These are phyloP conservation scores for Aureobasidium sp. DNA, from an alignment of 2,329 filamentous ascomycete genomes.

Conservation along the genomic window DNA sequence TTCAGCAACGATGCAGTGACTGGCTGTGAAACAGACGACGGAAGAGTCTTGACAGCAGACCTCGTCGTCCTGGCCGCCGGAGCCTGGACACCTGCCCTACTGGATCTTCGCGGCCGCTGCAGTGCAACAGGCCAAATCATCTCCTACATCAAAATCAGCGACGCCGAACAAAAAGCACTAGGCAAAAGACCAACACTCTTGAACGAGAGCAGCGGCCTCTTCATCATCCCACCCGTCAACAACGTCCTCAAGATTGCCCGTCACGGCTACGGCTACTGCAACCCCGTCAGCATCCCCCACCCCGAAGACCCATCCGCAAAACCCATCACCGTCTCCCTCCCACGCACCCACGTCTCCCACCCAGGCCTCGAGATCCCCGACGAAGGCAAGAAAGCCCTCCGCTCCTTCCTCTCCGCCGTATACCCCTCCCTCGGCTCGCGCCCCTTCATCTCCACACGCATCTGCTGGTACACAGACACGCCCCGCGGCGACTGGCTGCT, in stretches of 20 bases:
- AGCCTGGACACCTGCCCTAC: conserved; percentile 73
- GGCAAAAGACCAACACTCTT: conserved; percentile 63
- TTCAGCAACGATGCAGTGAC: conserved; percentile 36
- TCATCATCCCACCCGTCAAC: conserved; percentile 61
- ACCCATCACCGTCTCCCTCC: conserved; percentile 41
- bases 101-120: conserved; percentile 70
- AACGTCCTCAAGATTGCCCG: conserved; percentile 42
- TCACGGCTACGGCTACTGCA: conserved; percentile 46
- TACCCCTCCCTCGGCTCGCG: conserved; percentile 33
- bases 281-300: conserved; percentile 40
- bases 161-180: conserved; percentile 61
- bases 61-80: conserved; percentile 76
- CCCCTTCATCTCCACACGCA: conserved; percentile 41
- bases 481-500: conserved; percentile 51
- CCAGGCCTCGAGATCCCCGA: conserved; percentile 45
- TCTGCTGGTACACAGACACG: conserved; percentile 54
- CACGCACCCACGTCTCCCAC: conserved; percentile 42
- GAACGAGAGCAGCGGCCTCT: conserved; percentile 64
- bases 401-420: conserved; percentile 53
- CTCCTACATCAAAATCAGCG: conserved; percentile 67
- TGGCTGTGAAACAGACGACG: conserved; percentile 53
- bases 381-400: conserved; percentile 57
- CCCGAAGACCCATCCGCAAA: conserved; percentile 31
- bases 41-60: conserved; percentile 52
- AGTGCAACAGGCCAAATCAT: conserved; percentile 77